Conservation (phyloP, 768 basidiomycete species). For the Leccinum obscurum region DNA sequence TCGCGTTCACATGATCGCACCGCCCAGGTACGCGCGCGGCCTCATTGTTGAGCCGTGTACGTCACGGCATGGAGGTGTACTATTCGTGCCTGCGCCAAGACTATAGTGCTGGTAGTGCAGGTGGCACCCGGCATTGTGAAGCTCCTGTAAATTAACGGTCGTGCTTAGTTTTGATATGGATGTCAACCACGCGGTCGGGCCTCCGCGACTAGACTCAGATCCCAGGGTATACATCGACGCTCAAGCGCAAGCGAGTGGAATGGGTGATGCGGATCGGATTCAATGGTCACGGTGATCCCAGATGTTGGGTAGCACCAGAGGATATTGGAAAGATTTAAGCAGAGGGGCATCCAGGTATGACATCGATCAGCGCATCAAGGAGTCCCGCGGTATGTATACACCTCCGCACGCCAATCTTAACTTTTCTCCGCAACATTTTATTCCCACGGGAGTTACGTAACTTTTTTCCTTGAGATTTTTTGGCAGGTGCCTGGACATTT, state of each 20-base stretch:
- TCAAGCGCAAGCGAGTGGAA: background rate
- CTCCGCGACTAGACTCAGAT: background rate
- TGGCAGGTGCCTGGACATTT: too few relatives aligned
- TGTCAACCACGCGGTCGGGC: background rate
- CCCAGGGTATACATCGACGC: background rate
- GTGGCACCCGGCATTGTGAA: background rate
- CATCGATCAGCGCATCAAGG: slow-evolving; percentile 12
- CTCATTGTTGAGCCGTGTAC: background rate
- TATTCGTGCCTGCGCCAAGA: slow-evolving; percentile 14
- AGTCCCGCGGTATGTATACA: background rate
- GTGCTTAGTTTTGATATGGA: background rate
- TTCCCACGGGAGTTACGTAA: too few relatives aligned
- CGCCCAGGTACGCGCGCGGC: slow-evolving; percentile 10
- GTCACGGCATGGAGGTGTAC: slow-evolving; percentile 14
- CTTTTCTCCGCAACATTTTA: too few relatives aligned
- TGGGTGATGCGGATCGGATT: background rate
- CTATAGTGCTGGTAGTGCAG: slow-evolving; percentile 9
- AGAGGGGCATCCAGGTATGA: background rate
- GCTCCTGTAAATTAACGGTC: background rate
- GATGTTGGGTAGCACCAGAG: background rate
- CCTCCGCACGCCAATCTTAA: slow-evolving; percentile 15
- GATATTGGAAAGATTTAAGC: background rate
- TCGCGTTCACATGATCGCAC: slow-evolving; percentile 8
- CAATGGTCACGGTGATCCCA: background rate
- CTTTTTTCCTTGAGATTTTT: too few relatives aligned